Base-by-base conservation (phyloP, 495 filamentous ascomycete genomes). In the Cercophora newfieldiana region DNA sequence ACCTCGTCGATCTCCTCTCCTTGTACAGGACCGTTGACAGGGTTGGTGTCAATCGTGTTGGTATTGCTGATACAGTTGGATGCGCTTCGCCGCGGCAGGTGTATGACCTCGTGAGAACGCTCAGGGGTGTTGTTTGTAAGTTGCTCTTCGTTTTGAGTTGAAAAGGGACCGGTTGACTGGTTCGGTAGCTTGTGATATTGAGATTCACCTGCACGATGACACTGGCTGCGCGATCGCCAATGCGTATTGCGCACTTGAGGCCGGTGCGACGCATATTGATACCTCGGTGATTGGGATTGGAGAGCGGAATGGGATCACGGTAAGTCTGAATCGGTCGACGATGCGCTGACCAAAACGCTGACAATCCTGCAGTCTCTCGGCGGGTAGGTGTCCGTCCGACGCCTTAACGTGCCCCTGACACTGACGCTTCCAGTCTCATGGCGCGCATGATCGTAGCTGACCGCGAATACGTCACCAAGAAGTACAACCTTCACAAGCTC, bases 31-130 rank as follows among this genome's bases (percentile, higher is more conserved):
- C 88, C 29, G 89, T 91, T 44, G 87, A 91, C 76, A 86, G 89
- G 79, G 83, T 88, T 66, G 90, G 89, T 73, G 89, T 91, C 85
- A 89, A 80, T 18, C 86, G 90, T 74, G 89, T 91, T 48, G 89
- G 89, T 79, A 89, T 91, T 75, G 90, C 90, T 63, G 89, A 92
- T 72, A 92, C 89, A 31, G 89, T 91, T 68, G 89, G 89, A 61
- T 88, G 87, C 66, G 89, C 89, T 58, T 85, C 85, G 48, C 89
- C 89, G n/a, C 82, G 88, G 64, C 86, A 90, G 75, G 90, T 97
- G 25, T 96, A 93, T 77, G 92, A 96, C 26, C 86, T 95, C 50
- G 87, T 96, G 63, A 74, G 88, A 59, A 90, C 89, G 5, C 79
- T 91, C 44, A 79, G 89, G 10, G 88, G 88, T 54, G 87, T 89